Base-by-base conservation (phyloP, 305 asterid genomes). In the Petunia hybrid region DNA sequence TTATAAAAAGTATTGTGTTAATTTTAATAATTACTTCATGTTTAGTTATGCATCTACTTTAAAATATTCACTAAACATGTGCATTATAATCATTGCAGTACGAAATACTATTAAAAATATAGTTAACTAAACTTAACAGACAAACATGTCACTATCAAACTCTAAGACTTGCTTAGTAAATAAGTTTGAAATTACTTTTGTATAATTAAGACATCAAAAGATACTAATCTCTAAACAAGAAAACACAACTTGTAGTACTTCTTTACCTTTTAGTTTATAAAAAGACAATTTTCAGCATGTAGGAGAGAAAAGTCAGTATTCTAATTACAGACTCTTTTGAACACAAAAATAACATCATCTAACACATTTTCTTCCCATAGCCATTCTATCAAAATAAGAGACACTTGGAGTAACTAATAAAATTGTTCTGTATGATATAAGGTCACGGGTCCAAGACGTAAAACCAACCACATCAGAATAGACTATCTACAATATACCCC, bases 321-420 rank as follows among this genome's bases (percentile, higher is more conserved):
- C 57, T 31, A n/a, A 78, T 59, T 48, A 69, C 62, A 56, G 82
- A 55, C 68, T 57, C 79, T 80, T 16, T 69, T 80, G 79, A 80
- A 73, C 69, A 57, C 1, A 62, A 80, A 56, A 38, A 63, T 48
- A 22, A 53, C 6, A 63, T 46, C 13, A 22, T 2, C 16, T 39
- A 22, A 60, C 78, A 39, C 78, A 35, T 80, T 68, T 60, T 42
- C 40, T 36, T 14, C 3, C 31, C 55, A 22, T 22, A 22, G 31
- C 31, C 31, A n/a, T n/a, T n/a, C n/a, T n/a, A 22, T 22, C 31
- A 22, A 22, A 22, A 22, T 22, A 22, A 1, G 31, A 22, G n/a
- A 22, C 31, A 22, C 31, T 22, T 22, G 31, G 31, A 22, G 0
- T 22, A 22, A 22, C 31, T 22, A 22, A 22, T 22, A 22, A 22